Conservation (phyloP, 345 rosid genomes). For the Eucalyptus sp. region DNA sequence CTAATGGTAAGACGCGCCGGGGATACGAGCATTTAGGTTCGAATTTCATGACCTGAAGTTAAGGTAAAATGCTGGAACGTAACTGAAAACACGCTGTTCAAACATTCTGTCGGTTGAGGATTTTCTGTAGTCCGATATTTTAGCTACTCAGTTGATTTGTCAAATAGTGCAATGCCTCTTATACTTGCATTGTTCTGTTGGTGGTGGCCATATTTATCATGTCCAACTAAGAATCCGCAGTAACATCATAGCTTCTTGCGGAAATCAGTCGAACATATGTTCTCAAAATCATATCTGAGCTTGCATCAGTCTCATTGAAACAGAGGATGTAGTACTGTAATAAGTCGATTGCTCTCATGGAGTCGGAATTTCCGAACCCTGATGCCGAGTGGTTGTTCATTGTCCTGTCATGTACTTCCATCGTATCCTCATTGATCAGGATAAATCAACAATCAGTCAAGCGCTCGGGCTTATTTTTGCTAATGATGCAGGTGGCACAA, state of each 20-base stretch:
- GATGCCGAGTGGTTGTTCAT: not conserved
- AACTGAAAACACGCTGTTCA: not conserved
- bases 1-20: not conserved
- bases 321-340: not conserved
- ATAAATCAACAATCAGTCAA: not conserved
- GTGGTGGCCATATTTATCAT: no score
- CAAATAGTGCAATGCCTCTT: not conserved
- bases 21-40: not conserved
- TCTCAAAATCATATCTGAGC: not conserved
- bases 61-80: not conserved
- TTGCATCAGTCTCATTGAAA: not conserved
- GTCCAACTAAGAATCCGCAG: no score
- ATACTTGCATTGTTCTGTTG: not conserved
- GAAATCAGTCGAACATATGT: not conserved
- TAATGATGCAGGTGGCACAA: slow-evolving; percentile 39
- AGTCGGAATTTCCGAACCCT: not conserved
- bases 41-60: not conserved
- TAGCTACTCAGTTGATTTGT: not conserved
- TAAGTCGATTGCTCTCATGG: not conserved
- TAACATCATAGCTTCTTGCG: not conserved
- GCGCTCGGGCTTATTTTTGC: not conserved
- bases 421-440: not conserved
- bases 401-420: not conserved
- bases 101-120: not conserved
- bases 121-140: not conserved